Conservation (phyloP, 1,139 yeast genomes). For the Eremothecium coryli region DNA sequence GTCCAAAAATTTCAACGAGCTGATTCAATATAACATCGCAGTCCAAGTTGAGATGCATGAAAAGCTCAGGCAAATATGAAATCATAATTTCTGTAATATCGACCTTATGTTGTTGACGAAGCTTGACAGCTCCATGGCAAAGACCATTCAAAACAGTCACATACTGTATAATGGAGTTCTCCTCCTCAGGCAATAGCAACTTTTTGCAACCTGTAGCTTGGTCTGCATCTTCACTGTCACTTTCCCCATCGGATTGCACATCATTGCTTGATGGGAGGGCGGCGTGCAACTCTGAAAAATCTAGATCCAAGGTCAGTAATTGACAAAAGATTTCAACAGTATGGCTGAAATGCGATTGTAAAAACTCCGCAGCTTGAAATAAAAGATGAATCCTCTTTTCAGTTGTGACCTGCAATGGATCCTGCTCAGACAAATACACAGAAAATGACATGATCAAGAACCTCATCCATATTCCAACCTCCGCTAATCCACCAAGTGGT, state of each 20-base stretch:
- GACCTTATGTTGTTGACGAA: slow-evolving; percentile 17
- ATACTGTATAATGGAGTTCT: slow-evolving; percentile 21
- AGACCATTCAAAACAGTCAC: slow-evolving; percentile 26
- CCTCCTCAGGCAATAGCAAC: slow-evolving; percentile 20
- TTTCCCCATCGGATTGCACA: slow-evolving; percentile 6
- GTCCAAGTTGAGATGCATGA: slow-evolving; percentile 21
- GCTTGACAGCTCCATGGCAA: slow-evolving; percentile 25
- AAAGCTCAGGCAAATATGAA: slow-evolving; percentile 19
- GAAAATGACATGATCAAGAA: slow-evolving; percentile 32
- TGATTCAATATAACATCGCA: slow-evolving; percentile 20
- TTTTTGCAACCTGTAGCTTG: slow-evolving; percentile 8
- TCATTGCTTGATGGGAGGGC: neutral
- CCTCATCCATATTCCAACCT: slow-evolving; percentile 34
- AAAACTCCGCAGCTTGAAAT: slow-evolving; percentile 28
- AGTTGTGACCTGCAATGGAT: slow-evolving; percentile 8
- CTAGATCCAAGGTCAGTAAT: slow-evolving; percentile 20
- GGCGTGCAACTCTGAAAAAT: slow-evolving; percentile 12
- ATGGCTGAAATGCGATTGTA: slow-evolving; percentile 23
- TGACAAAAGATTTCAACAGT: slow-evolving; percentile 20
- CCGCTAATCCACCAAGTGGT: slow-evolving; percentile 19
- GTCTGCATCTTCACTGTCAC: slow-evolving; percentile 8
- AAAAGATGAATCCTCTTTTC: slow-evolving; percentile 14
- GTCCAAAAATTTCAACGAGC: slow-evolving; percentile 19
- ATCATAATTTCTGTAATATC: slow-evolving; percentile 17
- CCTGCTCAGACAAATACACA: slow-evolving; percentile 17